Evolutionary conservation across 768 basidiomycete species (phyloP), one percentile per base, ranked within the genome.

Genomic region (Lactarius deliciosus): DNA sequence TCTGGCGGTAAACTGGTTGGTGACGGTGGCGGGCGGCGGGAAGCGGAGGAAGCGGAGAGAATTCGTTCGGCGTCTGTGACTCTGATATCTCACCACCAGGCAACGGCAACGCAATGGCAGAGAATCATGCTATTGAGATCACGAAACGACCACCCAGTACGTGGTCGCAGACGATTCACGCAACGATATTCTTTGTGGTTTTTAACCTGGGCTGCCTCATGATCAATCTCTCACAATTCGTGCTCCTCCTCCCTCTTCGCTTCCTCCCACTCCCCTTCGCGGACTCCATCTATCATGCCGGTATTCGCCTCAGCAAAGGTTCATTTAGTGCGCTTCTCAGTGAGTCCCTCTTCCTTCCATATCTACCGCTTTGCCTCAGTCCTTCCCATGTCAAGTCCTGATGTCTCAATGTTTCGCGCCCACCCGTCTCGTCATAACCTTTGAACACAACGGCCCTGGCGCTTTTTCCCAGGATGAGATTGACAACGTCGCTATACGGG

Each of bases 351-450:
- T 43, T 16, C 25, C 43, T 11, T 54, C 36, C 34, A 8, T 25
- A 9, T 41, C 38, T 34, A 3, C 2, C 15, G 38, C 22, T 38
- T 50, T 59, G 25, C n/a, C 25, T 41, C 20, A 20, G 2, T 45
- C 56, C 61, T 28, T 58, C 18, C 55, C 61, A 40, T 59, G 47
- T 57, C 57, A 65, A 94, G 90, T 95, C 72, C 75, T 93, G 50
- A 87, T 91, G 81, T 87, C 85, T 70, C 87, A 92, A 72, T 87
- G 85, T 82, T 95, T 95, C 68, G 90, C 90, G 2, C 92, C 92
- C 0, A 91, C 91, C 0, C 83, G 79, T 50, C 71, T 96, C 50
- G 78, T 82, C 34, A 75, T 96, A 62, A 90, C 92, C 0, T 90
- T 92, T 61, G 90, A 94, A 72, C 84, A 80, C 1, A 77, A 88